These are phyloP conservation scores for Aspergillus pseudoglaucus DNA, from an alignment of 2,329 filamentous ascomycete genomes.

Conservation along the genomic window DNA sequence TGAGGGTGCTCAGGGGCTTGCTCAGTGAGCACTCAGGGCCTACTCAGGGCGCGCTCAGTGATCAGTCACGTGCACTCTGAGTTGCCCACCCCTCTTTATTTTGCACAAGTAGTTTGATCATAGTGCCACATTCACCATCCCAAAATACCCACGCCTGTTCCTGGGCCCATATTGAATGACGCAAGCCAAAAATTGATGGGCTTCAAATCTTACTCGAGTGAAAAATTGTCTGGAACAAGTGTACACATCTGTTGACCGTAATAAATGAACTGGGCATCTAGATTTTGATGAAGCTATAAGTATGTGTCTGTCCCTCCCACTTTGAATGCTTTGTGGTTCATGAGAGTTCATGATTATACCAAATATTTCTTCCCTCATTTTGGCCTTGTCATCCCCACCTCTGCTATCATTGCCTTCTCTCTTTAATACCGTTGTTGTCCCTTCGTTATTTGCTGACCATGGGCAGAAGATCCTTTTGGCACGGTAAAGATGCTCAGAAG, in stretches of 20 bases:
- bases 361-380: background rate
- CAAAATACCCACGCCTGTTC: background rate
- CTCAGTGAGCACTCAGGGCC: slow-evolving; percentile 1
- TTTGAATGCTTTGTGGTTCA: background rate
- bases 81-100: background rate
- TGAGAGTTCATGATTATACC: background rate
- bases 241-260: too few species aligned
- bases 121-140: background rate
- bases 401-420: background rate
- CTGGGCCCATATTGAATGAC: background rate
- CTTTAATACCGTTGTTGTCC: background rate
- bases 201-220: background rate
- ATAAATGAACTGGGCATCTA: too few species aligned
- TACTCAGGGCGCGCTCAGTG: slow-evolving; percentile 3
- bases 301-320: background rate
- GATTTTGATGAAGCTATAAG: too few species aligned
- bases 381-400: background rate
- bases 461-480: background rate
- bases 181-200: background rate
- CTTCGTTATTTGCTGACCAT: background rate
- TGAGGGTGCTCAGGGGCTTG: slow-evolving; percentile 3
- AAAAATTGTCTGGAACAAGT: background rate
- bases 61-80: slow-evolving; percentile 1
- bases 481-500: background rate
- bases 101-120: background rate